phyloP scores from a whole-genome alignment of 2,329 filamentous ascomycete species.

The Monosporascus ibericus region DNA sequence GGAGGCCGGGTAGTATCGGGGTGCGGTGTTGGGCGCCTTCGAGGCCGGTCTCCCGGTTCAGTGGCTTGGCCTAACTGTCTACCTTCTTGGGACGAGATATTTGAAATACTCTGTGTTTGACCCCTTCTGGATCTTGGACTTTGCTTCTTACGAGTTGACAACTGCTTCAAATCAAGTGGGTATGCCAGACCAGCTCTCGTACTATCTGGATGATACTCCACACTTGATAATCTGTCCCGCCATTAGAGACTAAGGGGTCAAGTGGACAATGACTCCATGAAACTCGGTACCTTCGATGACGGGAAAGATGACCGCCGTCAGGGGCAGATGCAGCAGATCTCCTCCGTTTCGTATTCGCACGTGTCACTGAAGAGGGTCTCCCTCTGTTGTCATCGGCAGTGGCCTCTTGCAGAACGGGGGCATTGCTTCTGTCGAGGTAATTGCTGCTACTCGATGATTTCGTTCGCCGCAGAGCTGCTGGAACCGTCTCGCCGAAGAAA shows the following conservation, averaged over 20 bases:
- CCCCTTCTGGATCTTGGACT: no score
- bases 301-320: neutral
- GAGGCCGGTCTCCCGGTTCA: conserved; percentile 3
- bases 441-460: neutral
- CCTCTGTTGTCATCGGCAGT: neutral
- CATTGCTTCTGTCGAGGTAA: no score
- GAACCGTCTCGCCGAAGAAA: neutral
- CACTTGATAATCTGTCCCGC: no score
- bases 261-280: no score
- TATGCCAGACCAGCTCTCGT: no score
- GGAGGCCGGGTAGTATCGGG: neutral
- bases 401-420: neutral
- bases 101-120: no score
- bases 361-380: conserved; percentile 3
- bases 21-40: conserved; percentile 5
- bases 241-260: neutral
- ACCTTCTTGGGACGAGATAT: no score
- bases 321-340: conserved; percentile 11
- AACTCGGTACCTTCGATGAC: conserved; percentile 3
- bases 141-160: no score
- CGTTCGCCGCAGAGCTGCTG: conserved; percentile 1
- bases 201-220: no score
- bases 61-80: conserved; percentile 1
- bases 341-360: conserved; percentile 7
- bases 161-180: no score